Percentiles rank a stretch among this genome's conserved stretches.
phyloP scores from a whole-genome alignment of 768 basidiomycete species.

The Phylloporus arenicola region DNA sequence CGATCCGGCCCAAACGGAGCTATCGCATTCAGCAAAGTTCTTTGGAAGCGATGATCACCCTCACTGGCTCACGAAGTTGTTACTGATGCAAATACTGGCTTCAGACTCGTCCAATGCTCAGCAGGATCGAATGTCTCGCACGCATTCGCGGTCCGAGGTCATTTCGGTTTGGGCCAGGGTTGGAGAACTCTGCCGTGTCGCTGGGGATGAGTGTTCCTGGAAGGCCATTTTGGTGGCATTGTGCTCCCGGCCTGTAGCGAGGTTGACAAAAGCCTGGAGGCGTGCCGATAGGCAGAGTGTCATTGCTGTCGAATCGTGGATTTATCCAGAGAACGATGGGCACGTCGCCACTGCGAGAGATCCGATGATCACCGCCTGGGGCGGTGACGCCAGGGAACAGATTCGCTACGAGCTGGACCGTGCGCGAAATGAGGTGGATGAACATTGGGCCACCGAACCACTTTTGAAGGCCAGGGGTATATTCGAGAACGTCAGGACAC shows the following conservation, averaged over 20 bases:
- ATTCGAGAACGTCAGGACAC: constrained; percentile 50
- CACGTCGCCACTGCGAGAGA: constrained; percentile 28
- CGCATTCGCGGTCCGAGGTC: constrained; percentile 67
- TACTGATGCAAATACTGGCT: constrained; percentile 66
- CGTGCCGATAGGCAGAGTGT: constrained; percentile 58
- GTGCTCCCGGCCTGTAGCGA: constrained; percentile 67
- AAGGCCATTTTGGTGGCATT: constrained; percentile 65
- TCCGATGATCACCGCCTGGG: constrained; percentile 62
- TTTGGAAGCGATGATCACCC: constrained; percentile 68
- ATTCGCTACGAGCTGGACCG: constrained; percentile 44
- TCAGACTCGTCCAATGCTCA: constrained; percentile 42
- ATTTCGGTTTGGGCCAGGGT: constrained; percentile 69
- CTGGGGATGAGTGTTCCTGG: constrained; percentile 79
- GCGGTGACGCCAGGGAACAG: constrained; percentile 48
- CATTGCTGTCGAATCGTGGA: constrained; percentile 63
- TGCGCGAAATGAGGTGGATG: constrained; percentile 42
- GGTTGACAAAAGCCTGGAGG: constrained; percentile 77
- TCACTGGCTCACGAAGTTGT: constrained; percentile 75
- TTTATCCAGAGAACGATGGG: constrained; percentile 39
- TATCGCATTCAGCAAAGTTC: constrained; percentile 33
- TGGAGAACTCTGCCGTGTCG: constrained; percentile 65
- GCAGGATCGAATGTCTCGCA: constrained; percentile 45
- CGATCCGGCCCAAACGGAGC: constrained; percentile 1
- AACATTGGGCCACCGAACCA: constrained; percentile 38
- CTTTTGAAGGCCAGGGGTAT: constrained; percentile 38